Conservation (phyloP, 2,329 filamentous ascomycete genomes). For the Domatiomyces globalis region DNA sequence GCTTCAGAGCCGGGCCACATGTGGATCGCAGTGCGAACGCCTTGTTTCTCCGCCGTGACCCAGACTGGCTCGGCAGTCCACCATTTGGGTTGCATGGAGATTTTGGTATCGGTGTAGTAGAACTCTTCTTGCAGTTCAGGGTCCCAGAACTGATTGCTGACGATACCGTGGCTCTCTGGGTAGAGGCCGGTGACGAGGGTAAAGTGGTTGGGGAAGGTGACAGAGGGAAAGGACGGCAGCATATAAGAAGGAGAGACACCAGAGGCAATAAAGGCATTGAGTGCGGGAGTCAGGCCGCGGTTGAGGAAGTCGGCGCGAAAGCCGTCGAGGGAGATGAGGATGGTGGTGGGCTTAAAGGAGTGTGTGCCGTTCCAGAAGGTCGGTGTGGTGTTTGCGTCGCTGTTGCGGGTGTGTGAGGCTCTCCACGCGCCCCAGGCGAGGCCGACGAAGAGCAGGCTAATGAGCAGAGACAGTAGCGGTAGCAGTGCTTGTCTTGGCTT, state of each 20-base stretch:
- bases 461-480: conserved; percentile 21
- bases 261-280: conserved; percentile 63
- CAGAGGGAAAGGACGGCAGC: conserved; percentile 84
- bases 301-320: conserved; percentile 89
- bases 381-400: conserved; percentile 12
- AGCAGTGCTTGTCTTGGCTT: conserved; percentile 14
- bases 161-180: conserved; percentile 81
- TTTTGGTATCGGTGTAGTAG: conserved; percentile 62
- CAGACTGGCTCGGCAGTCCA: conserved; percentile 91
- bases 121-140: conserved; percentile 63
- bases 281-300: conserved; percentile 65
- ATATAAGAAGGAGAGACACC: conserved; percentile 88
- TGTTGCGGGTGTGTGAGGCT: conserved; percentile 29
- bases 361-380: conserved; percentile 66
- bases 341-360: conserved; percentile 77
- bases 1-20: conserved; percentile 99
- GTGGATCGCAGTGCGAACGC: conserved; percentile 67
- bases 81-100: conserved; percentile 77
- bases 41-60: conserved; percentile 77
- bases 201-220: conserved; percentile 95
- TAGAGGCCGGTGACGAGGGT: conserved; percentile 85
- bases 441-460: conserved; percentile 40
- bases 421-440: conserved; percentile 44
- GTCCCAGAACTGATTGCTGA: conserved; percentile 93
- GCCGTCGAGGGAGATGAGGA: conserved; percentile 86